Base-by-base conservation (phyloP, 192 early-diverging fungal genomes). In the Gaertneriomyces sp. region DNA sequence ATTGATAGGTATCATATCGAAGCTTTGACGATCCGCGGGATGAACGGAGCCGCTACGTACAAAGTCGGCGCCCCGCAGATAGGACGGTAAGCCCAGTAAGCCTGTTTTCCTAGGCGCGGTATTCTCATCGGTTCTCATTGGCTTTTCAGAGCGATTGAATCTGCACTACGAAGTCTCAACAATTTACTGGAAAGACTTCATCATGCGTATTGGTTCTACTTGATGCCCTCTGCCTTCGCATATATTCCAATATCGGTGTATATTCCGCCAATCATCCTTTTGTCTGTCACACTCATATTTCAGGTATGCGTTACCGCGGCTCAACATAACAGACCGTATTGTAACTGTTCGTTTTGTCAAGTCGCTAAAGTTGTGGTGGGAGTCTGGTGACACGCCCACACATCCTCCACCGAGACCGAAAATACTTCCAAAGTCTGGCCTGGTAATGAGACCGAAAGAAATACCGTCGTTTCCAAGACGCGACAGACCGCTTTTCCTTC, bases 171-270 rank as follows among this genome's bases (percentile, higher is more conserved):
- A 61, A 90, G 88, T 64, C 78, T 94, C 50, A 95, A 91, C 78
- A 96, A 95, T 68, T 66, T 98, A 49, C 79, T 98, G 49, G 96
- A 98, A 72, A 87, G 91, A 58, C 82, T 98, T 45, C 96, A 98
- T 68, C 94, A 96, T 70, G 91, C 94, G 44, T 98, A 92, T 76
- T 98, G 94, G 80, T 95, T 96, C 68, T 98, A 98, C 74, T 79
- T 93, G n/a, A 81, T 96, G 69, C 89, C 89, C n/a, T 79, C 84
- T 11, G 85, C 88, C 55, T 63, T 78, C 17, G 76, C 78, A 46
- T 94, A 90, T 75, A 88, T 96, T 40, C 93, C 94, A 2, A 90
- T 98, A 50, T 88, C 89, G 50, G 81, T 90, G 56, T 98, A 95
- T 70, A 87, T 95, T 62, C 91, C 91, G 16, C 92, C 93, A 0